These are phyloP conservation scores for Cercospora canescens DNA, from an alignment of 2,329 filamentous ascomycete genomes.

Conservation along the genomic window DNA sequence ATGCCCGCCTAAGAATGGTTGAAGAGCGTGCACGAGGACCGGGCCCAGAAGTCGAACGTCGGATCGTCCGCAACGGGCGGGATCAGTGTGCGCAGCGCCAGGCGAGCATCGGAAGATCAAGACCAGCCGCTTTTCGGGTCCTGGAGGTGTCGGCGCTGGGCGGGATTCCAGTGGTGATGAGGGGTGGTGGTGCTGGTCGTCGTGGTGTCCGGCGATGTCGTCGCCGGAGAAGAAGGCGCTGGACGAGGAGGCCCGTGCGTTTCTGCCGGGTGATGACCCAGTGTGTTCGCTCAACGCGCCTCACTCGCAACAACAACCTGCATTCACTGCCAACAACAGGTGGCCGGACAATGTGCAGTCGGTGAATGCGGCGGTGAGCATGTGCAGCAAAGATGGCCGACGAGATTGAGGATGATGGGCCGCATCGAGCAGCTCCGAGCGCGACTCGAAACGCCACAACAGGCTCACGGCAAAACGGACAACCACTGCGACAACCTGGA, in stretches of 20 bases:
- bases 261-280: neutral
- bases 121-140: neutral
- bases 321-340: neutral
- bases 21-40: conserved; percentile 3
- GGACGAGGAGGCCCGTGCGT: neutral
- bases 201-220: neutral
- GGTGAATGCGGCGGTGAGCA: neutral
- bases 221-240: neutral
- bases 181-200: neutral
- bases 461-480: conserved; percentile 11
- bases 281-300: neutral
- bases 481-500: conserved; percentile 19
- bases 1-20: conserved; percentile 18
- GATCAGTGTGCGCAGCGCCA: neutral
- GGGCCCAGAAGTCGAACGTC: neutral
- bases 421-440: conserved; percentile 11
- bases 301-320: neutral
- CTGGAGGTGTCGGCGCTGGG: neutral
- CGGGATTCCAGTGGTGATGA: neutral
- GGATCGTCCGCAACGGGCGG: conserved; percentile 6
- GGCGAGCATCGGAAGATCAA: conserved; percentile 2
- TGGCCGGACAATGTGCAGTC: neutral
- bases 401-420: conserved; percentile 28
- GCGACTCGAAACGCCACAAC: conserved; percentile 24
- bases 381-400: conserved; percentile 23